phyloP scores from a whole-genome alignment of 805 yeast species.

The Nakazawaea laoshanensis region DNA sequence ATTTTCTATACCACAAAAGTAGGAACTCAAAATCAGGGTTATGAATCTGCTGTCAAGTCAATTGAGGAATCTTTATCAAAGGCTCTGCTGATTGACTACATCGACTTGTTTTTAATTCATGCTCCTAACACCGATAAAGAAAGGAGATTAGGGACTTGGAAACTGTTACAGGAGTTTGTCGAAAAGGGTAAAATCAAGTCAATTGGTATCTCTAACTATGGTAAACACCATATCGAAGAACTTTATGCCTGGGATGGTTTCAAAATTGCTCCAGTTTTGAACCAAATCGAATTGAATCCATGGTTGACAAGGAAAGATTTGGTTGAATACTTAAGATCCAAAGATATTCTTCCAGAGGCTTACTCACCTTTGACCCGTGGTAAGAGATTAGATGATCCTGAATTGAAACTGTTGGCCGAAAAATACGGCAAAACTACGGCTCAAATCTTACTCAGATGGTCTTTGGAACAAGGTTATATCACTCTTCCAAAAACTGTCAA shows the following conservation, averaged over 20 bases:
- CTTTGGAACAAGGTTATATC: slow-evolving; percentile 53
- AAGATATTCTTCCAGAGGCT: slow-evolving; percentile 49
- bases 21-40: slow-evolving; percentile 20
- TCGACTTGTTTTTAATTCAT: slow-evolving; percentile 48
- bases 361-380: slow-evolving; percentile 61
- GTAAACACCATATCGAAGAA: slow-evolving; percentile 49
- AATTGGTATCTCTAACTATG: slow-evolving; percentile 63
- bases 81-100: slow-evolving; percentile 36
- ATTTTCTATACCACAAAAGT: slow-evolving; percentile 34
- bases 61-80: slow-evolving; percentile 32
- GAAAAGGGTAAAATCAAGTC: slow-evolving; percentile 38
- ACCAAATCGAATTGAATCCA: slow-evolving; percentile 44
- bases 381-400: slow-evolving; percentile 32
- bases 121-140: slow-evolving; percentile 37
- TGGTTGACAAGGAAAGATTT: slow-evolving; percentile 39
- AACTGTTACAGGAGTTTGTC: slow-evolving; percentile 49
- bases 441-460: slow-evolving; percentile 64
- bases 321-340: slow-evolving; percentile 30
- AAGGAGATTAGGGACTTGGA: slow-evolving; percentile 41
- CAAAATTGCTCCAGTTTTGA: slow-evolving; percentile 33
- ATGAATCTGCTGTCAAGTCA: slow-evolving; percentile 31
- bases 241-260: slow-evolving; percentile 37
- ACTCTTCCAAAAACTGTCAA: slow-evolving; percentile 26
- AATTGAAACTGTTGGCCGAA: slow-evolving; percentile 32
- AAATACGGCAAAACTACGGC: slow-evolving; percentile 43